Evolutionary conservation across 305 asterid genomes (phyloP).

Genomic region (Stenogyne calaminthoides): DNA sequence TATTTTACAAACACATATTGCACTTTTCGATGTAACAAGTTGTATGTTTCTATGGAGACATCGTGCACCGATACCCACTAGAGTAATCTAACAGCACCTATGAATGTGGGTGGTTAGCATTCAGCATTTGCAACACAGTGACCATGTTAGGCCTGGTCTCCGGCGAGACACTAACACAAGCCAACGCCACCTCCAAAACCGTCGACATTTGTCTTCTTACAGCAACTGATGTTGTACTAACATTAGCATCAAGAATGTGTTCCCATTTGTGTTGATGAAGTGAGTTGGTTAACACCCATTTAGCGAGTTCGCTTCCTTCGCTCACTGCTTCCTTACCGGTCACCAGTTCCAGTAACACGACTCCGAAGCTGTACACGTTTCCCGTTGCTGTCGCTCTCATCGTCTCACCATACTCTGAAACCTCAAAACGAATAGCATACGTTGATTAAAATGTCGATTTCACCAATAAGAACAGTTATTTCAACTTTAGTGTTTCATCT

Average conservation of each 20-base stretch:
- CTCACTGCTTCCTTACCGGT: slow-evolving; percentile 84
- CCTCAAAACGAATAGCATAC: too few relatives aligned
- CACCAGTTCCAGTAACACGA: slow-evolving; percentile 68
- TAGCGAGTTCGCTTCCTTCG: slow-evolving; percentile 70
- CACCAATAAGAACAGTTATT: too few relatives aligned
- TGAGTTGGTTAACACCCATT: slow-evolving; percentile 58
- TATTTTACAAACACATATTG: too few relatives aligned
- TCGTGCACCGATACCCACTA: too few relatives aligned
- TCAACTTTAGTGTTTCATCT: too few relatives aligned
- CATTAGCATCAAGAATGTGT: slow-evolving; percentile 14
- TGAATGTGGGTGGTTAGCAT: background rate
- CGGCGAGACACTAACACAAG: slow-evolving; percentile 65
- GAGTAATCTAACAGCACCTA: too few relatives aligned
- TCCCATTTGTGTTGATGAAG: too few relatives aligned
- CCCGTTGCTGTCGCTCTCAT: slow-evolving; percentile 84
- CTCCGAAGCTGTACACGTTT: slow-evolving; percentile 82
- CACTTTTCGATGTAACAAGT: too few relatives aligned
- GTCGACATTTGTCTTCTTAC: slow-evolving; percentile 78
- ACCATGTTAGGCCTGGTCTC: slow-evolving; percentile 81
- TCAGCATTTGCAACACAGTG: slow-evolving; percentile 70
- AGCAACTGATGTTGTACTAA: slow-evolving; percentile 52
- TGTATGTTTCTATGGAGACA: too few relatives aligned
- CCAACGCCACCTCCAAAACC: slow-evolving; percentile 69
- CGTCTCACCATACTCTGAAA: slow-evolving; percentile 55
- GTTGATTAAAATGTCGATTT: too few relatives aligned